Evolutionary conservation across 257 asterid species (phyloP).

Genomic region (Salvia miltiorrhiza): DNA sequence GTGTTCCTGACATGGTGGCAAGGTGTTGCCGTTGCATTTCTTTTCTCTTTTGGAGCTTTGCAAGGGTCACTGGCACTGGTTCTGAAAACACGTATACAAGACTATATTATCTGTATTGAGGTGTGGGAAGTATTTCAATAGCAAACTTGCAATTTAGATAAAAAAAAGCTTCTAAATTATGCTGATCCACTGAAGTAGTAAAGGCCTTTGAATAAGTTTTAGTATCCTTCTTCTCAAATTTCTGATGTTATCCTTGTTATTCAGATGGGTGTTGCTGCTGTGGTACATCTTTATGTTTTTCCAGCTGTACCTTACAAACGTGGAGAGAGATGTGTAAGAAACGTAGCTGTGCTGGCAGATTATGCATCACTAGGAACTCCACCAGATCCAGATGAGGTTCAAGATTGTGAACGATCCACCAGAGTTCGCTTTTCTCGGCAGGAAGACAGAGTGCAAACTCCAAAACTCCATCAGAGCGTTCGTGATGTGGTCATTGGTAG

Average conservation of each 20-base stretch:
- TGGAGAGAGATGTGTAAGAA: conserved; percentile 95
- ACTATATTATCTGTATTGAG: conserved; percentile 95
- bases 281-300: conserved; percentile 89
- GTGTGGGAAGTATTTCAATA: conserved; percentile 33
- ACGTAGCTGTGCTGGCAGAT: conserved; percentile 87
- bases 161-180: neutral
- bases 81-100: conserved; percentile 80
- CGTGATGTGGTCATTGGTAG: conserved; percentile 96
- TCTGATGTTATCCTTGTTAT: conserved; percentile 27
- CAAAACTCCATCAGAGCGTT: conserved; percentile 83
- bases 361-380: conserved; percentile 88
- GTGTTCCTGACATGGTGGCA: conserved; percentile 99
- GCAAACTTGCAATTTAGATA: neutral
- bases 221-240: conserved; percentile 11
- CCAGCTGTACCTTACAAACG: conserved; percentile 91
- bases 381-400: conserved; percentile 96
- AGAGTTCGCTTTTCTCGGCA: conserved; percentile 48
- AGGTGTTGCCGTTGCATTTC: conserved; percentile 91
- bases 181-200: neutral
- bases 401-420: conserved; percentile 73
- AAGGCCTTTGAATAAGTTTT: neutral
- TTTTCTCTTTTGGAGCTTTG: conserved; percentile 85
- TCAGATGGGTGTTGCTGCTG: conserved; percentile 99
- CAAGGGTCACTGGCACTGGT: conserved; percentile 77
- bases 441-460: conserved; percentile 63